Evolutionary conservation across 352 stramenopile genomes (phyloP).

Genomic region (Sclerospora graminicola): DNA sequence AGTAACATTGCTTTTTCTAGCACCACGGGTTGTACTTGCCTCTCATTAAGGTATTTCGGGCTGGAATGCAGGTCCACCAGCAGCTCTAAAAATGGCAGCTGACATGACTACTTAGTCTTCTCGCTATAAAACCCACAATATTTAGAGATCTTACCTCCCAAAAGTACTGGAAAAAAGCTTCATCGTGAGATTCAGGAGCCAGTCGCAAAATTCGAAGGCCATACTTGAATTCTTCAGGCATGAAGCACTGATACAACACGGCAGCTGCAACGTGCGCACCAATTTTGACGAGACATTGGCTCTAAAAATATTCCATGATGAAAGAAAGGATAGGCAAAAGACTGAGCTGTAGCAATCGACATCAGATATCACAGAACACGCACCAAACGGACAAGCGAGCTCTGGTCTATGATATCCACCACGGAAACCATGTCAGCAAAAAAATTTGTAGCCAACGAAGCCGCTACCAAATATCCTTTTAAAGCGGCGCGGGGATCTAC

Average conservation of each 20-base stretch:
- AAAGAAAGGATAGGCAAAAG: not conserved
- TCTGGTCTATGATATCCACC: slow-evolving; percentile 76
- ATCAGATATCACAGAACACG: slow-evolving; percentile 2
- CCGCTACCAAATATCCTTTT: slow-evolving; percentile 62
- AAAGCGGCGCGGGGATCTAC: slow-evolving; percentile 58
- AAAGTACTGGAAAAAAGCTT: slow-evolving; percentile 81
- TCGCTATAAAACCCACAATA: not conserved
- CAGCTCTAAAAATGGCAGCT: slow-evolving; percentile 74
- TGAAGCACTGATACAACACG: slow-evolving; percentile 79
- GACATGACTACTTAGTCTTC: not conserved
- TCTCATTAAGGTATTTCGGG: slow-evolving; percentile 57
- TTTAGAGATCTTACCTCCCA: slow-evolving; percentile 44
- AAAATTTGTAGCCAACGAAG: slow-evolving; percentile 73
- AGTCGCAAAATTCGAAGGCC: slow-evolving; percentile 68
- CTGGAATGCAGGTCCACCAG: slow-evolving; percentile 70
- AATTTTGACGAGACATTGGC: slow-evolving; percentile 74
- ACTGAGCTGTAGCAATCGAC: not conserved
- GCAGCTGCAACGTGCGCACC: slow-evolving; percentile 71
- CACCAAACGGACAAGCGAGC: slow-evolving; percentile 73
- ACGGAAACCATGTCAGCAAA: slow-evolving; percentile 63
- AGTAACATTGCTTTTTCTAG: not conserved
- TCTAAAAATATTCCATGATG: slow-evolving; percentile 25
- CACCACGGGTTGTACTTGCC: slow-evolving; percentile 17
- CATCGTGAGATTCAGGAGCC: slow-evolving; percentile 57
- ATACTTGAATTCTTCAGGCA: slow-evolving; percentile 70